Conservation (phyloP, 495 filamentous ascomycete genomes). For the Hypoxylon trugodes region DNA sequence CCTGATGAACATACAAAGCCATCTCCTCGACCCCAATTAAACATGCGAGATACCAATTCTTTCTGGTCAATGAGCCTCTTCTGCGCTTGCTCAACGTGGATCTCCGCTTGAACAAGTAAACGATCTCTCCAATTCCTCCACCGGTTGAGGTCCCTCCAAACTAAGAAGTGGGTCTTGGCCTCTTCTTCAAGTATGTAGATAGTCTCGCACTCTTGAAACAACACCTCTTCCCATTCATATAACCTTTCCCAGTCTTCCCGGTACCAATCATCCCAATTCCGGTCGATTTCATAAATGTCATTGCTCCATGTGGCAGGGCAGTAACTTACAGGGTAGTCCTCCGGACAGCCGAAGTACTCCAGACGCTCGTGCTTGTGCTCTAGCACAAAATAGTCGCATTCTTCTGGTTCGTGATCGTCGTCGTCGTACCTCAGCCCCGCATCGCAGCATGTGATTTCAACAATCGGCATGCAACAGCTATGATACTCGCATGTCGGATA, state of each 20-base stretch:
- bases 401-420: slow-evolving; percentile 7
- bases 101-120: background rate
- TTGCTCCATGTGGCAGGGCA: slow-evolving; percentile 25
- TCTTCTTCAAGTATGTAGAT: slow-evolving; percentile 19
- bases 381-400: slow-evolving; percentile 17
- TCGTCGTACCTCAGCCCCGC: background rate
- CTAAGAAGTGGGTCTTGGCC: background rate
- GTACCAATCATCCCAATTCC: slow-evolving; percentile 1
- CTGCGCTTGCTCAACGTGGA: slow-evolving; percentile 62
- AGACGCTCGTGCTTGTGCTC: slow-evolving; percentile 37
- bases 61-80: slow-evolving; percentile 55
- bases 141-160: background rate
- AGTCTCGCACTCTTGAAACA: slow-evolving; percentile 22
- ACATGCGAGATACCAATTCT: background rate
- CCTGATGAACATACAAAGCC: background rate
- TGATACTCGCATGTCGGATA: slow-evolving; percentile 26
- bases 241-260: background rate
- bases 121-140: background rate
- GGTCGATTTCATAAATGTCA: background rate
- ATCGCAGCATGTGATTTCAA: slow-evolving; percentile 14
- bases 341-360: slow-evolving; percentile 28
- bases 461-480: slow-evolving; percentile 26
- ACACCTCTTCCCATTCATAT: background rate
- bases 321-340: background rate
- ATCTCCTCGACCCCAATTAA: slow-evolving; percentile 5